phyloP scores from a whole-genome alignment of 2,329 filamentous ascomycete species.

The Arthroderma sp. region DNA sequence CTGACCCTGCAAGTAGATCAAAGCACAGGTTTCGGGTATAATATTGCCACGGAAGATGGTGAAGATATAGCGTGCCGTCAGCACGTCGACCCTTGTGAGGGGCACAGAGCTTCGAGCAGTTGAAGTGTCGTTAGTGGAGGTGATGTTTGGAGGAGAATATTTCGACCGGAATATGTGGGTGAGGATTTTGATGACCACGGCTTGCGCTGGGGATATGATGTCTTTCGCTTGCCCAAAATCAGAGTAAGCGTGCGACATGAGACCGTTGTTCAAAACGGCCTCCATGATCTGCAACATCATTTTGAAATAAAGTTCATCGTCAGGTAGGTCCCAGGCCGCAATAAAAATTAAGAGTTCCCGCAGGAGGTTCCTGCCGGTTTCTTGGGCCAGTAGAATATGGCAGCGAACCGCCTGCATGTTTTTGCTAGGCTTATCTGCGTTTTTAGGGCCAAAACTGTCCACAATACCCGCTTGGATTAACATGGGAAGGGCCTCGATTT shows the following conservation, averaged over 20 bases:
- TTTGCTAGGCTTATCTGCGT: conserved; percentile 46
- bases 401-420: conserved; percentile 85
- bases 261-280: conserved; percentile 73
- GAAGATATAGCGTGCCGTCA: conserved; percentile 76
- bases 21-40: conserved; percentile 83
- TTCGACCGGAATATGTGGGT: conserved; percentile 73
- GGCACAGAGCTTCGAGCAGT: conserved; percentile 44
- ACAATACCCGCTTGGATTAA: conserved; percentile 93
- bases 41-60: conserved; percentile 85
- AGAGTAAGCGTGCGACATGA: conserved; percentile 86
- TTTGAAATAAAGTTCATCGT: conserved; percentile 89
- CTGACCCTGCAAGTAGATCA: conserved; percentile 86
- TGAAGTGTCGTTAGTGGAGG: conserved; percentile 40
- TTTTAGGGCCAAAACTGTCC: conserved; percentile 59
- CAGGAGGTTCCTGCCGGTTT: conserved; percentile 78
- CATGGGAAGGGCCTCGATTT: conserved; percentile 94
- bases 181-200: conserved; percentile 78
- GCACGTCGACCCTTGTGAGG: conserved; percentile 42
- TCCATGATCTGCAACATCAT: conserved; percentile 94
- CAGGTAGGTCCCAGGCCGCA: conserved; percentile 88
- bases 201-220: conserved; percentile 89
- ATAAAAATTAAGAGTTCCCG: conserved; percentile 91
- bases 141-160: conserved; percentile 34
- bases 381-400: conserved; percentile 75
- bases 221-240: conserved; percentile 86